These are phyloP conservation scores for Sclerospora graminicola DNA, from an alignment of 352 stramenopile genomes.

Conservation along the genomic window DNA sequence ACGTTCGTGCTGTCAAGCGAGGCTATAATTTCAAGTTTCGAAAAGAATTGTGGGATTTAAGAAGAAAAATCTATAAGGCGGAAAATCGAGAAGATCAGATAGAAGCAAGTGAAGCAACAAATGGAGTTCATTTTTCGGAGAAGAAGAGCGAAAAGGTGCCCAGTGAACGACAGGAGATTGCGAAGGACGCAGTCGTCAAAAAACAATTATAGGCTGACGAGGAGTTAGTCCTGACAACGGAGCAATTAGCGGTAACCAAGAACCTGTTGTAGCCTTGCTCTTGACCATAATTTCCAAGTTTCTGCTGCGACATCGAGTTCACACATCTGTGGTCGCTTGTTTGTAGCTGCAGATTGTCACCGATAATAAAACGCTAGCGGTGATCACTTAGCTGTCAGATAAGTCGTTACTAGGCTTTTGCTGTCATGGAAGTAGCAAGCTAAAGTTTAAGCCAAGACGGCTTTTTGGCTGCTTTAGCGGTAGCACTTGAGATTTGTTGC, in stretches of 20 bases:
- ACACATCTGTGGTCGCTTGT: conserved; percentile 7
- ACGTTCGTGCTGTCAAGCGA: conserved; percentile 40
- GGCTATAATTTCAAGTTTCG: conserved; percentile 73
- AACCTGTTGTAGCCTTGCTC: conserved; percentile 4
- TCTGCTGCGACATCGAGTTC: conserved; percentile 3
- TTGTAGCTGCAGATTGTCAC: conserved; percentile 4
- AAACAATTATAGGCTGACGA: neutral
- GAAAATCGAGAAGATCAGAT: conserved; percentile 16
- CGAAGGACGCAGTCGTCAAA: neutral
- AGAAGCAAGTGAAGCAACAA: conserved; percentile 21
- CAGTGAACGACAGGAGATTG: neutral
- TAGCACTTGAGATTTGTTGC: conserved; percentile 10
- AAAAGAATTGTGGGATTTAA: conserved; percentile 41
- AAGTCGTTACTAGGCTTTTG: neutral
- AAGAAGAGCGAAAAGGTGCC: neutral
- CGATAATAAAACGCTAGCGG: neutral
- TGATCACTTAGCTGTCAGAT: neutral
- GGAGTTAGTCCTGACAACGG: neutral
- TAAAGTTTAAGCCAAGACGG: conserved; percentile 72
- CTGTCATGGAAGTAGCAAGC: neutral
- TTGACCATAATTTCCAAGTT: neutral
- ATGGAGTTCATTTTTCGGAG: conserved; percentile 6
- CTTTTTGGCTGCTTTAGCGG: conserved; percentile 43
- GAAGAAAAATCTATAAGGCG: conserved; percentile 9
- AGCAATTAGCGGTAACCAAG: neutral